A percentile compares a stretch with the other conserved stretches of the same genome.
Evolutionary conservation across 2,329 filamentous ascomycete species (phyloP).

Genomic region (Beauveria caledonica): DNA sequence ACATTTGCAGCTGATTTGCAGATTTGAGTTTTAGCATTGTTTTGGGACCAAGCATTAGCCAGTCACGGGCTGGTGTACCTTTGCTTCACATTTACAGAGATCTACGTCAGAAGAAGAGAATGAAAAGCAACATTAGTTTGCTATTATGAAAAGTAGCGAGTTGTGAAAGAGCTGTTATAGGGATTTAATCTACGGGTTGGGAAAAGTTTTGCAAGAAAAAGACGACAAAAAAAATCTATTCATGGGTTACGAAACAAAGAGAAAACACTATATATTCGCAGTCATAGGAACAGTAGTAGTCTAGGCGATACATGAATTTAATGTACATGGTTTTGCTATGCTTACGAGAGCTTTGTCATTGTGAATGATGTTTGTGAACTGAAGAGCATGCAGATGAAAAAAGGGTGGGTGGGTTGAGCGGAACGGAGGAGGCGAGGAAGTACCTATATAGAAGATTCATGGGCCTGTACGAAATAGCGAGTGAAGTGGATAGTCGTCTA

Average conservation of each 20-base stretch:
- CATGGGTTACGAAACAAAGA: neutral
- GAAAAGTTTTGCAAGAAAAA: constrained; percentile 1
- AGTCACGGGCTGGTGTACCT: neutral
- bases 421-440: neutral
- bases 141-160: neutral
- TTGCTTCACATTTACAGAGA: neutral
- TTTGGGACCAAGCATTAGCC: neutral
- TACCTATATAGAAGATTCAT: too few relatives aligned
- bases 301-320: neutral
- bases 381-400: neutral
- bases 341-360: neutral
- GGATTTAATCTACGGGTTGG: neutral
- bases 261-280: neutral
- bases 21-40: constrained; percentile 2
- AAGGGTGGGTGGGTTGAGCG: neutral
- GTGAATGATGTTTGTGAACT: neutral
- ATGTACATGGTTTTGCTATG: constrained; percentile 2
- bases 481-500: neutral
- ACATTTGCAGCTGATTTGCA: neutral
- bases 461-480: neutral
- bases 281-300: neutral
- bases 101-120: neutral
- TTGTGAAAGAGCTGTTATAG: neutral
- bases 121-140: neutral
- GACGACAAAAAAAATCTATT: neutral